Evolutionary conservation across 2,329 filamentous ascomycete genomes (phyloP), one percentile per base, ranked within the genome.

Genomic region (Fusarium oxysporum): DNA sequence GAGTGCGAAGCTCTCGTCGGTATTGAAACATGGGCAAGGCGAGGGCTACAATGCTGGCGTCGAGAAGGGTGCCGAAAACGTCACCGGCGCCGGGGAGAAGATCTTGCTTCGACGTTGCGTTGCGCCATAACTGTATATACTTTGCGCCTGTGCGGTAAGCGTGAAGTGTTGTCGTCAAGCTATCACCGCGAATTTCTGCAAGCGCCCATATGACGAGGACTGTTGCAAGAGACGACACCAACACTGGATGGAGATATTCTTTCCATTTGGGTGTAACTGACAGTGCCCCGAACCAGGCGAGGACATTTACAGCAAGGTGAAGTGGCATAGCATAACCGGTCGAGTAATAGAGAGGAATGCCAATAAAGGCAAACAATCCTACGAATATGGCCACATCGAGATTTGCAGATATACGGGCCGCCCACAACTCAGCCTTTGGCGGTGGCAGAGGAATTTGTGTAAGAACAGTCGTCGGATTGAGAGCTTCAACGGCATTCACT

Each of bases 11-110:
- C 80, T 91, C 88, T 43, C 85, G 82, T 6, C 88, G 85, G 79
- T 90, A 90, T 62, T 87, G 85, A 77, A 87, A 90, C 87, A 91
- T 91, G 1, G 89, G 88, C 23, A 91, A 79, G 5, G 89, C 88
- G 6, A 91, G 84, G 3, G 87, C 84, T 0, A 91, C 86, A 70
- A 91, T 91, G 68, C 84, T 85, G 11, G 87, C 88, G 74, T 91
- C 89, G 5, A 91, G 83, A 10, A 87, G 78, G 45, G 85, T 87
- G 69, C 83, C 80, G 67, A 91, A 85, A 28, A 91, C 76, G 71
- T 91, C 88, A 25, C 87, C 89, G 0, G 89, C 88, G 12, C 89
- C 89, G 0, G 88, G 87, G 25, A 78, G 65, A 21, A 70, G 65
- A 40, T 70, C 58, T 30, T 59, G 48, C 16, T 47, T 62, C 43